Conservation (phyloP, 179 eudicot species). For the Amaranthus tricolor region DNA sequence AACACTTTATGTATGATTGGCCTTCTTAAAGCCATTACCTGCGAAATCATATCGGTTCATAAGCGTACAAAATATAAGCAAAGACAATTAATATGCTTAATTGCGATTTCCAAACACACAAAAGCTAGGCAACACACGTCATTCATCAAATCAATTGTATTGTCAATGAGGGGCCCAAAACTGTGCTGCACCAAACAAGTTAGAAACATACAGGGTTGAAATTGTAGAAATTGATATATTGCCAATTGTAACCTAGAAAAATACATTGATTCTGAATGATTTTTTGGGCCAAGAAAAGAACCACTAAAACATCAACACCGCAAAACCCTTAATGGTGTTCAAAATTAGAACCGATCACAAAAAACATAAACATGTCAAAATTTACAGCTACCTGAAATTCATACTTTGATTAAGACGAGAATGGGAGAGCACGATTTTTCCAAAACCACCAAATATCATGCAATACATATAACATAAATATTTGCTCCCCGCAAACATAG, state of each 20-base stretch:
- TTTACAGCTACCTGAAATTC: not conserved
- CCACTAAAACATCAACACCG: not conserved
- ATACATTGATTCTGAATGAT: not conserved
- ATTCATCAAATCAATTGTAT: not conserved
- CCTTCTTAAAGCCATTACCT: slow-evolving; percentile 93
- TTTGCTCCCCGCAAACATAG: not conserved
- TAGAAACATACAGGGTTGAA: not conserved
- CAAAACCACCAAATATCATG: not conserved
- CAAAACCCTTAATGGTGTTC: not conserved
- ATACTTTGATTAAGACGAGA: not conserved
- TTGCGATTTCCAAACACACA: not conserved
- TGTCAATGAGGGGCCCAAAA: not conserved
- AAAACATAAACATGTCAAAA: not conserved
- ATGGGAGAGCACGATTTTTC: not conserved
- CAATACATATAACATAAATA: not conserved
- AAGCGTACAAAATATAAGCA: not conserved
- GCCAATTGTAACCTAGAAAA: not conserved
- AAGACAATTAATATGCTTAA: not conserved
- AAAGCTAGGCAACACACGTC: not conserved
- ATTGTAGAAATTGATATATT: not conserved
- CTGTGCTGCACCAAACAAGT: not conserved
- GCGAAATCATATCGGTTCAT: slow-evolving; percentile 19
- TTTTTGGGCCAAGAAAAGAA: not conserved
- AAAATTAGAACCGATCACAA: not conserved
- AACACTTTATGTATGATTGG: slow-evolving; percentile 81